phyloP scores from a whole-genome alignment of 2,329 filamentous ascomycete genomes.

The Sphaerulina vaccinii region DNA sequence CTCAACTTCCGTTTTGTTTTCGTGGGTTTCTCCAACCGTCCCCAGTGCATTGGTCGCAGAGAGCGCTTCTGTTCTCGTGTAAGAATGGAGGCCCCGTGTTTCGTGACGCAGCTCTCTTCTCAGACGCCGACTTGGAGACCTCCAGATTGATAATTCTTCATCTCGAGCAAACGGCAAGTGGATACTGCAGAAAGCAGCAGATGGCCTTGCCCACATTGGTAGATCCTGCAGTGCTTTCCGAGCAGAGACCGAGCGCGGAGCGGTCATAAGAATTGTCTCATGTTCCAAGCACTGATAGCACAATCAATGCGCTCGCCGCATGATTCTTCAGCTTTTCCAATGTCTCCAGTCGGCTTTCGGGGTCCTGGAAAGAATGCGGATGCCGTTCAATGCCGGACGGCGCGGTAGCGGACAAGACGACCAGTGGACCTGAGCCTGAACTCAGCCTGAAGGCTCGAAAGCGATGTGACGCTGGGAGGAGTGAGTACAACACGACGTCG shows the following conservation, averaged over 20 bases:
- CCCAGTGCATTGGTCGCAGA: no score
- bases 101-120: constrained; percentile 1
- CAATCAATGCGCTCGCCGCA: neutral
- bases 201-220: constrained; percentile 9
- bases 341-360: neutral
- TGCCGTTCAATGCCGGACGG: neutral
- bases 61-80: neutral
- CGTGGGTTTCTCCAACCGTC: no score
- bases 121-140: constrained; percentile 10
- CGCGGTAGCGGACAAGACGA: neutral
- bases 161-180: constrained; percentile 8
- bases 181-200: constrained; percentile 9
- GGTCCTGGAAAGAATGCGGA: neutral
- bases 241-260: constrained; percentile 1
- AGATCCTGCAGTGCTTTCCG: neutral
- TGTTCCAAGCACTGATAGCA: neutral
- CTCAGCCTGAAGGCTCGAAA: neutral
- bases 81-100: neutral
- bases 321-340: neutral
- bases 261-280: neutral
- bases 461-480: neutral
- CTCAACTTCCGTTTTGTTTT: neutral
- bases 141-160: constrained; percentile 1
- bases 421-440: neutral
- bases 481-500: neutral